A percentile compares a stretch with the other conserved stretches of the same genome.
Evolutionary conservation across 371 early-diverging fungal genomes (phyloP).

Genomic region (Lichtheimia hyalospora): DNA sequence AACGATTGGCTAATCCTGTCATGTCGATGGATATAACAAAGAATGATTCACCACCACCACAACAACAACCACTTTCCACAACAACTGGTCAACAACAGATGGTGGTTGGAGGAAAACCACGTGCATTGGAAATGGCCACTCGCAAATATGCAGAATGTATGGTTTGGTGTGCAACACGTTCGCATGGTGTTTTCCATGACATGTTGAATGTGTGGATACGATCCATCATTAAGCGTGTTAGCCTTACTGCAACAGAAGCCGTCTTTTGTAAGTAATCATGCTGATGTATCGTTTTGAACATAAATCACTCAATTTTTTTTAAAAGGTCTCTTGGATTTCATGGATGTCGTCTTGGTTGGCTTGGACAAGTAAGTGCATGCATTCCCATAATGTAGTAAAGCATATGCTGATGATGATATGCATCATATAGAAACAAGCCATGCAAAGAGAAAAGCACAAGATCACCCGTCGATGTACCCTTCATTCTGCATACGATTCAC

Average conservation of each 20-base stretch:
- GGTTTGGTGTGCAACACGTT: constrained; percentile 34
- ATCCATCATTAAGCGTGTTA: constrained; percentile 47
- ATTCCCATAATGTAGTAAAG: neutral
- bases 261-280: constrained; percentile 42
- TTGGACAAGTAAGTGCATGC: constrained; percentile 8
- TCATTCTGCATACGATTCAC: constrained; percentile 46
- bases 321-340: constrained; percentile 12
- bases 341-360: constrained; percentile 5
- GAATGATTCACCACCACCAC: too few species aligned
- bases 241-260: constrained; percentile 50
- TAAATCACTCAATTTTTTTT: neutral
- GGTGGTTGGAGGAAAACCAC: constrained; percentile 41
- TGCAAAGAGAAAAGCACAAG: neutral
- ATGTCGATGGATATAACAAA: too few species aligned
- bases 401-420: neutral
- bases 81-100: too few species aligned
- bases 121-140: constrained; percentile 48
- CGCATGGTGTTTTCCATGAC: constrained; percentile 37
- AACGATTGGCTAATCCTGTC: too few species aligned
- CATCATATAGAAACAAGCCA: neutral
- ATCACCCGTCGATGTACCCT: constrained; percentile 38
- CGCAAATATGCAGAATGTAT: constrained; percentile 56
- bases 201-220: constrained; percentile 60
- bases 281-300: too few species aligned
- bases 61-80: too few species aligned